These are phyloP conservation scores for Coemansia sp. DNA, from an alignment of 192 early-diverging fungal species.

Conservation along the genomic window DNA sequence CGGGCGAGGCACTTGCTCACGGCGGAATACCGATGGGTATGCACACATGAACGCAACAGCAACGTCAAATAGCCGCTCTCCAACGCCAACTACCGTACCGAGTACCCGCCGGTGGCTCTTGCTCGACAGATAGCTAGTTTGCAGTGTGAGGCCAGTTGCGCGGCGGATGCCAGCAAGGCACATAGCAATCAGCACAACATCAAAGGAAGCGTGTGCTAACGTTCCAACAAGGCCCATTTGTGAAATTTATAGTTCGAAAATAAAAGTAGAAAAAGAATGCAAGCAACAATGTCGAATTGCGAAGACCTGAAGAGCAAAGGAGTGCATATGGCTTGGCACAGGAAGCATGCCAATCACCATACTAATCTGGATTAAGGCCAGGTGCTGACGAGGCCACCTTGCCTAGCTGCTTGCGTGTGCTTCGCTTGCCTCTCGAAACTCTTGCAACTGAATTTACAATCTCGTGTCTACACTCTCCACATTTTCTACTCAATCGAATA, in stretches of 20 bases:
- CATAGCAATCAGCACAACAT: conserved; percentile 40
- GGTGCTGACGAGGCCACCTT: conserved; percentile 20
- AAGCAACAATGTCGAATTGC: background rate
- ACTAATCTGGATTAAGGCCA: conserved; percentile 15
- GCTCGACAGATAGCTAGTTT: conserved; percentile 23
- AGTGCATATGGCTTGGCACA: background rate
- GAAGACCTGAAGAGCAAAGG: background rate
- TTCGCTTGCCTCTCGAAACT: background rate
- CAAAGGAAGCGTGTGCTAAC: conserved; percentile 43
- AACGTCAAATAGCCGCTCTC: conserved; percentile 49
- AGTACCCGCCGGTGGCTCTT: conserved; percentile 46
- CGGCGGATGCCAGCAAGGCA: conserved; percentile 54
- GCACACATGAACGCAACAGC: conserved; percentile 52
- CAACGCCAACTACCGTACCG: conserved; percentile 40
- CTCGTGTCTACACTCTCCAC: conserved; percentile 5
- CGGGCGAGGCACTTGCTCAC: conserved; percentile 16
- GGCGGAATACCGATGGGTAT: conserved; percentile 47
- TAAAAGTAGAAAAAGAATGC: background rate
- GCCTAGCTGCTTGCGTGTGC: conserved; percentile 12
- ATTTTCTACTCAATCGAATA: background rate
- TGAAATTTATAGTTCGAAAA: background rate
- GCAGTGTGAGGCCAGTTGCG: conserved; percentile 45
- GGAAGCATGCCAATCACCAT: background rate
- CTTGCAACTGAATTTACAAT: background rate
- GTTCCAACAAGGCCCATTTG: conserved; percentile 46